phyloP scores from a whole-genome alignment of 768 basidiomycete species.

The Lentinula guzmanii region DNA sequence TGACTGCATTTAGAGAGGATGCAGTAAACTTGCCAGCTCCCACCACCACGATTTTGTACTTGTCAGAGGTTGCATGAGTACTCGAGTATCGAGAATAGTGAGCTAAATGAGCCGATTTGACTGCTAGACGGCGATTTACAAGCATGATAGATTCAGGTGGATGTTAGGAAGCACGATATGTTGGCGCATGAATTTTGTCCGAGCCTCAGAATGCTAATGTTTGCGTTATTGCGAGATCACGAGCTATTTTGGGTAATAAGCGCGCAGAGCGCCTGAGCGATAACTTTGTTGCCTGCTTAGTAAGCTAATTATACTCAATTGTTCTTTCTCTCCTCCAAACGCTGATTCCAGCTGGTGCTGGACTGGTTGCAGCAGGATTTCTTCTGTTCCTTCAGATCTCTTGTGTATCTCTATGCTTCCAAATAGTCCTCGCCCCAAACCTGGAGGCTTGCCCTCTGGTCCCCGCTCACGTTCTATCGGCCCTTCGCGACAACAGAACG shows the following conservation, averaged over 20 bases:
- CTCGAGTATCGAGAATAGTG: conserved; percentile 15
- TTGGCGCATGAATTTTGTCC: neutral
- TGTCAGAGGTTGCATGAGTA: conserved; percentile 37
- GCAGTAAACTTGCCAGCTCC: conserved; percentile 65
- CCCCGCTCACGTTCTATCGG: conserved; percentile 30
- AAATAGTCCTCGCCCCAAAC: conserved; percentile 13
- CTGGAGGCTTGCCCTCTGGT: conserved; percentile 31
- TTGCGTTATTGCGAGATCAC: neutral
- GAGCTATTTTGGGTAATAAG: neutral
- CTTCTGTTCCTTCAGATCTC: neutral
- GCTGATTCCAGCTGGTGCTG: conserved; percentile 19
- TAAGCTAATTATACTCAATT: neutral
- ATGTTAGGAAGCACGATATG: neutral
- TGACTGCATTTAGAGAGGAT: neutral
- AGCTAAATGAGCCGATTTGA: conserved; percentile 1
- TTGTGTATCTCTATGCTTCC: conserved; percentile 10
- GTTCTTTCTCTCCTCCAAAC: conserved; percentile 6
- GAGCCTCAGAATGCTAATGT: neutral
- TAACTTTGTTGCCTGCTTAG: neutral
- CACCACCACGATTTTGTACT: conserved; percentile 76
- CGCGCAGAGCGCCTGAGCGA: neutral
- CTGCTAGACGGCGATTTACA: conserved; percentile 7
- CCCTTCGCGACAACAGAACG: conserved; percentile 4
- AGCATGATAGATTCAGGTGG: conserved; percentile 6
- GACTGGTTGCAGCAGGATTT: neutral